Evolutionary conservation across 768 basidiomycete genomes (phyloP).

Genomic region (Boletales sp.): DNA sequence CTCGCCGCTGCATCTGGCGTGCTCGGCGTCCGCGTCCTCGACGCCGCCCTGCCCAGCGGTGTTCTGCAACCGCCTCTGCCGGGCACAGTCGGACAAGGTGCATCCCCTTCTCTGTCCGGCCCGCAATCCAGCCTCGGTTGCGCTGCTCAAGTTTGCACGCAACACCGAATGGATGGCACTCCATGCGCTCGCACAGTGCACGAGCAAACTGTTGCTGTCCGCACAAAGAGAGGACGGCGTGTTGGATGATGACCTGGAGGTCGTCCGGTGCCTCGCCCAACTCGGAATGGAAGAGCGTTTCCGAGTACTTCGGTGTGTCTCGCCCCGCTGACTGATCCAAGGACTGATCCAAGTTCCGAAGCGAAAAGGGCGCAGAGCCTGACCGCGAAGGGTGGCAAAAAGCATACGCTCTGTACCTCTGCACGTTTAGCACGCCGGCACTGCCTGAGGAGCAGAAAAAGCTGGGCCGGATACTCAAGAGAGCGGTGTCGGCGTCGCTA

Average conservation of each 20-base stretch:
- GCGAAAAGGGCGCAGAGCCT: slow-evolving; percentile 44
- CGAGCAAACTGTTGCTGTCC: slow-evolving; percentile 59
- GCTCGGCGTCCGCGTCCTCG: slow-evolving; percentile 43
- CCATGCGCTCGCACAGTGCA: slow-evolving; percentile 66
- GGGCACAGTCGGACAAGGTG: slow-evolving; percentile 54
- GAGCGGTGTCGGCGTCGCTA: slow-evolving; percentile 44
- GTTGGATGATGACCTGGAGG: slow-evolving; percentile 45
- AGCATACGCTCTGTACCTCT: slow-evolving; percentile 53
- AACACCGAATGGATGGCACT: slow-evolving; percentile 65
- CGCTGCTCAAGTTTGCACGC: slow-evolving; percentile 58
- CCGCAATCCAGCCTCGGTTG: slow-evolving; percentile 65
- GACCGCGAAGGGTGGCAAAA: slow-evolving; percentile 66
- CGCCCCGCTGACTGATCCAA: neutral
- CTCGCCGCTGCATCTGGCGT: slow-evolving; percentile 48
- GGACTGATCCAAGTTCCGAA: slow-evolving; percentile 8
- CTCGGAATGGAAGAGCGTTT: slow-evolving; percentile 72
- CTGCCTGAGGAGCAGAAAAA: slow-evolving; percentile 50
- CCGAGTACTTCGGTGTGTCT: slow-evolving; percentile 26
- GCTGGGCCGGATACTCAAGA: slow-evolving; percentile 53
- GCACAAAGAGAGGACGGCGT: slow-evolving; percentile 41
- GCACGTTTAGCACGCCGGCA: slow-evolving; percentile 62
- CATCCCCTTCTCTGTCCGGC: slow-evolving; percentile 73
- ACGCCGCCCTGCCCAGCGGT: slow-evolving; percentile 49
- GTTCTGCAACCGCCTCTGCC: slow-evolving; percentile 82
- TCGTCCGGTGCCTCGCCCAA: slow-evolving; percentile 61